These are phyloP conservation scores for Canna indica DNA, from an alignment of 176 grass and related monocot species.

Conservation along the genomic window DNA sequence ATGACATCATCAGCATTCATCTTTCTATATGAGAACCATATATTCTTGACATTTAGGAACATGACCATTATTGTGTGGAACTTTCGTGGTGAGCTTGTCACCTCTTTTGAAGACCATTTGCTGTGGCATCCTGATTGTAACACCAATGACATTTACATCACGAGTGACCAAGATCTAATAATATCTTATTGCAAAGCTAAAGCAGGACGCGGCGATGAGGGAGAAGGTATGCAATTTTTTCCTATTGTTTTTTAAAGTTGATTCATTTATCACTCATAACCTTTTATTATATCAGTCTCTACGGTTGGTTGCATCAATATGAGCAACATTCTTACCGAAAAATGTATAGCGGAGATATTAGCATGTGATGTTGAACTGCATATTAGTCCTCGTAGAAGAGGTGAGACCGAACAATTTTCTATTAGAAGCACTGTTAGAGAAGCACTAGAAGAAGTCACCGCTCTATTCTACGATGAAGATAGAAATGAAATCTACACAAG, in stretches of 20 bases:
- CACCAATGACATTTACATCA: constrained; percentile 72
- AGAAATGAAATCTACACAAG: constrained; percentile 96
- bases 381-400: constrained; percentile 28
- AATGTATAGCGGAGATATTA: constrained; percentile 92
- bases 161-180: constrained; percentile 92
- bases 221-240: background rate
- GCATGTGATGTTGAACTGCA: constrained; percentile 51
- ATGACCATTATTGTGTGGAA: constrained; percentile 94
- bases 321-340: constrained; percentile 90
- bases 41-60: constrained; percentile 94
- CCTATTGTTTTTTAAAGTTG: background rate
- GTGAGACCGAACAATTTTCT: constrained; percentile 23
- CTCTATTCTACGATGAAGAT: constrained; percentile 92
- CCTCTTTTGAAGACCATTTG: constrained; percentile 95
- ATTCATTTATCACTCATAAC: background rate
- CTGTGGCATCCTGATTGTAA: constrained; percentile 92
- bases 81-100: constrained; percentile 90
- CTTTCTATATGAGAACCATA: constrained; percentile 97
- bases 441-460: constrained; percentile 85
- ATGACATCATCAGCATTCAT: constrained; percentile 95
- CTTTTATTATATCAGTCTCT: constrained; percentile 19
- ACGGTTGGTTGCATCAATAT: constrained; percentile 89
- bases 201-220: constrained; percentile 8
- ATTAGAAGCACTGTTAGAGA: constrained; percentile 63
- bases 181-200: constrained; percentile 95